These are phyloP conservation scores for Cryptosporidium ubiquitum DNA, from an alignment of 169 alveolate genomes.

Conservation along the genomic window DNA sequence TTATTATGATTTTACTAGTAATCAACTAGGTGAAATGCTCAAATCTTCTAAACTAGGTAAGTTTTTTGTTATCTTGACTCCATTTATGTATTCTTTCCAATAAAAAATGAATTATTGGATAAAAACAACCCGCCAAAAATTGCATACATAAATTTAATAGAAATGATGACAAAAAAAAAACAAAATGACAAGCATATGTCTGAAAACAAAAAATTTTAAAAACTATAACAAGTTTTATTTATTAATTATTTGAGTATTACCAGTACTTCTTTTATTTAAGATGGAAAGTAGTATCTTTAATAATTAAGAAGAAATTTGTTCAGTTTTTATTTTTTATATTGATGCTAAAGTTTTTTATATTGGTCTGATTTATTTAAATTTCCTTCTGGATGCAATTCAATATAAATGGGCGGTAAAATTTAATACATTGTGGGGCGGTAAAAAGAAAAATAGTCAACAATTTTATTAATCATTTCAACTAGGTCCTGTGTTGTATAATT, in stretches of 20 bases:
- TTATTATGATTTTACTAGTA: conserved; percentile 92
- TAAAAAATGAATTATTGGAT: neutral
- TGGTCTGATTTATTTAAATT: neutral
- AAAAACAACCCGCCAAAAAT: neutral
- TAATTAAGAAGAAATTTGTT: neutral
- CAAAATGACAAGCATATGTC: conserved; percentile 73
- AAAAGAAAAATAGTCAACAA: neutral
- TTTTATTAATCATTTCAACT: neutral
- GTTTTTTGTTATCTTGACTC: conserved; percentile 13
- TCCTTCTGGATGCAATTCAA: neutral
- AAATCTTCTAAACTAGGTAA: conserved; percentile 91
- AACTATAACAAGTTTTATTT: neutral
- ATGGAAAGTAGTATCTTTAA: conserved; percentile 29
- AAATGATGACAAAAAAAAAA: conserved; percentile 47
- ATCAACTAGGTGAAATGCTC: conserved; percentile 94
- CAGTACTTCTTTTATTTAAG: conserved; percentile 53
- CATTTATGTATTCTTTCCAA: conserved; percentile 16
- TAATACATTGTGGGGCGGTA: neutral
- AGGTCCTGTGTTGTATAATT: conserved; percentile 59
- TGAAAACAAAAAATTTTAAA: conserved; percentile 6
- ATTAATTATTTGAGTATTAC: conserved; percentile 29
- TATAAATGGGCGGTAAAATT: neutral
- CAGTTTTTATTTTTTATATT: conserved; percentile 3
- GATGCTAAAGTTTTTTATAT: conserved; percentile 1
- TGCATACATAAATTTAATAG: conserved; percentile 60